Evolutionary conservation across 306 rosid species (phyloP), one percentile per base, ranked within the genome.

Genomic region (Malus sylvestris): DNA sequence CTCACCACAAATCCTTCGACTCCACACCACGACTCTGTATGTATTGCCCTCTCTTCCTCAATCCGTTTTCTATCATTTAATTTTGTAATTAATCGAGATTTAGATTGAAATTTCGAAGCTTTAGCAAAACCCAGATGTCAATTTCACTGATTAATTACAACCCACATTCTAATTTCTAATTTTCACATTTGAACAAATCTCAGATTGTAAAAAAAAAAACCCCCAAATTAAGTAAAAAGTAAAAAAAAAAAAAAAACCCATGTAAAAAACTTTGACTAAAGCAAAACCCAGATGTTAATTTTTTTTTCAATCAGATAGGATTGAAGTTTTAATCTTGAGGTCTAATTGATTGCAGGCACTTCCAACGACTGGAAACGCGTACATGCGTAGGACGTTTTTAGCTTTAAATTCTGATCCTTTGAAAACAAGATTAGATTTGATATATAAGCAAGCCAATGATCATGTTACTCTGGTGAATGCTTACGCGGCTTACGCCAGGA

Each of bases 401-500:
- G 93, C 98, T 45, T 87, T 96, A 83, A 91, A 92, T 85, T 96
- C 99, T 68, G 97, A 96, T 72, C 99, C 99, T 4, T 81, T 85
- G 71, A 92, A 89, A 81, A 92, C 97, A 18, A 76, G 97, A 45
- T 85, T 92, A 76, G 96, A 96, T 88, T 96, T 96, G 90, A 92
- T 91, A 75, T 86, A 90, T 65, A 94, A 88, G 83, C 98, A 96
- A 85, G 97, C 98, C 42, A 96, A 85, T 70, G 99, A 96, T 88
- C 99, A 96, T 72, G 83, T 89, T 61, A 87, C 96, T 27, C 87
- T 96, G 55, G 98, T 96, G 79, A 96, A 96, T 89, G 98, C 99
- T 2, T 96, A 96, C 79, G 96, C 98, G 23, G 91, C 97, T 4
- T 96, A 96, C 79, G 99, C 99, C 14, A 92, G 99, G 89, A 96